Base-by-base conservation (phyloP, 192 early-diverging fungal species). In the Dispira parvispora region DNA sequence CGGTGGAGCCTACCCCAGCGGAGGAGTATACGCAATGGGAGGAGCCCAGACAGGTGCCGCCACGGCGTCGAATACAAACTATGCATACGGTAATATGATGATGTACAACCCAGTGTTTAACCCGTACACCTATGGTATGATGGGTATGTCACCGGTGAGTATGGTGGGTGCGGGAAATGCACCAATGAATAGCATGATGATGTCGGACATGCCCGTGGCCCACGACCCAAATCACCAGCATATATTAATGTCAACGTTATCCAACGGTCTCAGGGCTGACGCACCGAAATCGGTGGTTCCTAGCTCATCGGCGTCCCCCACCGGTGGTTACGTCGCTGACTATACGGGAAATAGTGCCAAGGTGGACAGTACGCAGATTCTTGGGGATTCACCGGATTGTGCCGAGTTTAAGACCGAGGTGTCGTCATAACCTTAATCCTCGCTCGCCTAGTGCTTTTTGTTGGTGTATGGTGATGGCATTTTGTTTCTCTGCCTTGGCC, bases 61-160 rank as follows among this genome's bases (percentile, higher is more conserved):
- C 14, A 14, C 38, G 21, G 21, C 57, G 2, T 28, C 18, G 13
- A 5, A 3, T 8, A 43, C 57, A 10, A 43, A 43, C 16, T 60
- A n/a, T 27, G 28, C 57, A 1, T 60, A 60, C 57, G 42, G 43
- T 21, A 60, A 60, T 43, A 42, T 60, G 57, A 1, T 60, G 12
- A 3, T 60, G 8, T 60, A 60, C 57, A 60, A 43, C 57, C 57
- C 57, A 6, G 13, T 60, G 21, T 26, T 23, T 14, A 56, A 56
- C 26, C 54, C 54, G 13, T 56, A 56, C 54, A 56, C 53, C 53
- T 55, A 55, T 23, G 53, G 53, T 8, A 55, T 55, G 53, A 26
- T 55, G 47, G 47, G 47, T 27, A 55, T 25, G 20, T 20, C 53
- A 3, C n/a, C 53, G 53, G 20, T 18, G n/a, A 13, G 12, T 26